phyloP scores from a whole-genome alignment of 2,329 filamentous ascomycete species.

The Cordyceps pruinosa region DNA sequence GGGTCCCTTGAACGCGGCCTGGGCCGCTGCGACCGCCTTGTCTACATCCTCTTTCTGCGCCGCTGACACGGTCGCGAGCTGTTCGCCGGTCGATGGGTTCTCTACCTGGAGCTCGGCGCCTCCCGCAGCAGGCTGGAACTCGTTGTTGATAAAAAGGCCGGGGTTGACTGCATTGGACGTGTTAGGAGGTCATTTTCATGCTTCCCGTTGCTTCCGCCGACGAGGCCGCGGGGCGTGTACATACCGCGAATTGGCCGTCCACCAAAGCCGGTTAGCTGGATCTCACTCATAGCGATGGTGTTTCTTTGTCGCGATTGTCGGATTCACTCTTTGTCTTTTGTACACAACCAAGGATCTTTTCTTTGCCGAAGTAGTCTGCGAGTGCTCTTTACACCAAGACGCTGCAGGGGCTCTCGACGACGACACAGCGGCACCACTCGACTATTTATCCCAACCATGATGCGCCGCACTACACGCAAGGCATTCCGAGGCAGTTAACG shows the following conservation, averaged over 20 bases:
- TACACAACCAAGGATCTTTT: too few relatives aligned
- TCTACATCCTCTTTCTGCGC: constrained; percentile 15
- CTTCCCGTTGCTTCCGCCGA: too few relatives aligned
- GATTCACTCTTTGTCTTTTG: neutral
- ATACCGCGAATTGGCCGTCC: neutral
- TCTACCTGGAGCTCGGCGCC: constrained; percentile 1
- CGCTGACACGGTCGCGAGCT: constrained; percentile 16
- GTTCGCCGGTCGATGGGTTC: constrained; percentile 21
- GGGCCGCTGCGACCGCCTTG: constrained; percentile 13
- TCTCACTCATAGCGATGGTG: neutral
- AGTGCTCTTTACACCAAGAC: too few relatives aligned
- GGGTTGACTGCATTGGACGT: neutral
- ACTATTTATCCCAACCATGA: too few relatives aligned
- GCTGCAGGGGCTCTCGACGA: too few relatives aligned
- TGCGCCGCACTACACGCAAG: too few relatives aligned
- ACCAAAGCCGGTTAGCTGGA: neutral
- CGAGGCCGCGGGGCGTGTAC: neutral
- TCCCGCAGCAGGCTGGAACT: constrained; percentile 11
- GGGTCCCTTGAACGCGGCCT: constrained; percentile 13
- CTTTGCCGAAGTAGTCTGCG: too few relatives aligned
- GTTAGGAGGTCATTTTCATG: neutral
- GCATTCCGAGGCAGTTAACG: too few relatives aligned
- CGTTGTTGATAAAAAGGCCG: constrained; percentile 14
- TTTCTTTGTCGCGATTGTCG: neutral
- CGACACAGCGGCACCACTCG: too few relatives aligned